Evolutionary conservation across 768 basidiomycete species (phyloP).

Genomic region (Xanthoconium stramineum): DNA sequence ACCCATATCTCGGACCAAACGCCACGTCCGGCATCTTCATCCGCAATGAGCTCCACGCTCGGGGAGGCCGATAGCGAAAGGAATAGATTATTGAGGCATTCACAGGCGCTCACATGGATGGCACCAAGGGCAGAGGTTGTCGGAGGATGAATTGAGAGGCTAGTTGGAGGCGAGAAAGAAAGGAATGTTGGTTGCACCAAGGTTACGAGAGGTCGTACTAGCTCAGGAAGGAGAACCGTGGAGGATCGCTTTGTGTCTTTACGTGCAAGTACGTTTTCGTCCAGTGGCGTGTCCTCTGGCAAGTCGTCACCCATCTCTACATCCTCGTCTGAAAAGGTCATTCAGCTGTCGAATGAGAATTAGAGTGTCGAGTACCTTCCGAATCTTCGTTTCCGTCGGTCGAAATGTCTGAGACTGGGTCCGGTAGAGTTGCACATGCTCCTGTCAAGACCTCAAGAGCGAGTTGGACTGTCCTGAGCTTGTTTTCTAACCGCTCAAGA

Average conservation of each 20-base stretch:
- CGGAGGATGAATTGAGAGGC: constrained; percentile 77
- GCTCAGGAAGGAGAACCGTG: constrained; percentile 45
- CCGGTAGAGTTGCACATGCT: constrained; percentile 83
- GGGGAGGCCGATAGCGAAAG: constrained; percentile 60
- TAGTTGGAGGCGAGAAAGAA: constrained; percentile 74
- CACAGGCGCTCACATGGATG: constrained; percentile 80
- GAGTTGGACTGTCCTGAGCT: constrained; percentile 70
- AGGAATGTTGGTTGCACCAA: constrained; percentile 73
- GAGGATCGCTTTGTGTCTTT: constrained; percentile 30
- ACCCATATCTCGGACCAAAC: constrained; percentile 70
- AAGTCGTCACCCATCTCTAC: constrained; percentile 36
- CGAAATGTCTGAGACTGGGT: constrained; percentile 49
- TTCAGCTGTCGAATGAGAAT: constrained; percentile 18
- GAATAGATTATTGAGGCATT: constrained; percentile 89
- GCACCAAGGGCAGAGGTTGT: constrained; percentile 83
- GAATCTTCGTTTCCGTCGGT: constrained; percentile 32
- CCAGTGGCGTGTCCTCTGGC: constrained; percentile 23
- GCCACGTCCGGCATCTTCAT: constrained; percentile 45
- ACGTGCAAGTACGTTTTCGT: constrained; percentile 16
- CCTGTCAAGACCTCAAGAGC: constrained; percentile 88
- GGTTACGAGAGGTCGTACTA: constrained; percentile 65
- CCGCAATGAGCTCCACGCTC: constrained; percentile 39
- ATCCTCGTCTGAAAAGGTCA: constrained; percentile 42
- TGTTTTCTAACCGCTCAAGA: constrained; percentile 69
- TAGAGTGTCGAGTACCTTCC: constrained; percentile 30